phyloP scores from a whole-genome alignment of 768 basidiomycete species.

The Lepiota brunneoincarnata region DNA sequence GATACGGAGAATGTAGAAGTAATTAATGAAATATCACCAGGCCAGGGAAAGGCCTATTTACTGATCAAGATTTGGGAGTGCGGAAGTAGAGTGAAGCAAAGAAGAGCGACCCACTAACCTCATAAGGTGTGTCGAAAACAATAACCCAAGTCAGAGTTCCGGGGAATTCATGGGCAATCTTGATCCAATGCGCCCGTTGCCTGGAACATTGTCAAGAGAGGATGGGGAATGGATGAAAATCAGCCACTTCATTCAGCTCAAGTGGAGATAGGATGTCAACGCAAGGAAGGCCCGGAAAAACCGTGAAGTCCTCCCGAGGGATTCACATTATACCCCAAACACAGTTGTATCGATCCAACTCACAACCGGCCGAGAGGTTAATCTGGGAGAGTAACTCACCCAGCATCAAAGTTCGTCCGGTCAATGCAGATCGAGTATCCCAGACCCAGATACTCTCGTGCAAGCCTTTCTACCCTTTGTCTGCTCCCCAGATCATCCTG shows the following conservation, averaged over 20 bases:
- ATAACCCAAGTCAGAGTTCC: constrained; percentile 67
- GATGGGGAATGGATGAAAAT: neutral
- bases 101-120: constrained; percentile 41
- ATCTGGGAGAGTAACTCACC: constrained; percentile 37
- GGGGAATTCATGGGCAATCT: constrained; percentile 66
- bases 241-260: neutral
- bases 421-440: constrained; percentile 80
- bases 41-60: neutral
- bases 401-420: constrained; percentile 70
- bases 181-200: constrained; percentile 72
- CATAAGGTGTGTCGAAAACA: constrained; percentile 75
- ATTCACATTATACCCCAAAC: no score
- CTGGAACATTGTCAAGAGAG: constrained; percentile 27
- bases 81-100: constrained; percentile 7
- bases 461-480: constrained; percentile 59
- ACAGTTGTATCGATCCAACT: no score
- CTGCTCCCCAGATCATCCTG: constrained; percentile 79
- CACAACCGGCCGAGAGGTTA: no score
- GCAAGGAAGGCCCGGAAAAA: neutral
- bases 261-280: neutral
- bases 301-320: no score
- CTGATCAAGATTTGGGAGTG: neutral
- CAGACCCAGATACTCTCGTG: constrained; percentile 44
- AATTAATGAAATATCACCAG: neutral
- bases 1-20: no score